Percentiles rank a stretch among this genome's conserved stretches.
Conservation (phyloP, 257 asterid genomes). For the Fraxinus excelsior region DNA sequence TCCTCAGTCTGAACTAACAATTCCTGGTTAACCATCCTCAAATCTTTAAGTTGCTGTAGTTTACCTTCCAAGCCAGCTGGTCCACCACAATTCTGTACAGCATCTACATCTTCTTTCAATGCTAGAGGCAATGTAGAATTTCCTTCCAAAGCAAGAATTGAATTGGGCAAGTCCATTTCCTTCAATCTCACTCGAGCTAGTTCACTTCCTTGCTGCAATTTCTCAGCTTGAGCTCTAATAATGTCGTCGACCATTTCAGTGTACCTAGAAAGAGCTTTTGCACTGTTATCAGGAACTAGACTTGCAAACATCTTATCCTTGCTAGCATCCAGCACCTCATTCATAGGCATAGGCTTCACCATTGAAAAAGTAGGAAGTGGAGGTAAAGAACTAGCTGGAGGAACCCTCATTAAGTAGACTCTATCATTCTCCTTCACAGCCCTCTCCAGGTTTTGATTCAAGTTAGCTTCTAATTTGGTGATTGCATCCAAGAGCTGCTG, state of each 20-base stretch:
- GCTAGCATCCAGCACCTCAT: conserved; percentile 89
- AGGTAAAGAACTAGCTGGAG: conserved; percentile 72
- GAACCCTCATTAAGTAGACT: conserved; percentile 95
- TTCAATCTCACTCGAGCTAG: conserved; percentile 91
- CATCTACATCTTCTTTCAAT: conserved; percentile 84
- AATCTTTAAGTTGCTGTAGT: conserved; percentile 86
- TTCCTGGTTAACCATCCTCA: conserved; percentile 92
- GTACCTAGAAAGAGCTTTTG: conserved; percentile 93
- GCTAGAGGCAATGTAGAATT: conserved; percentile 58
- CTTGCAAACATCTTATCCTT: conserved; percentile 85
- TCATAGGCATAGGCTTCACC: conserved; percentile 94
- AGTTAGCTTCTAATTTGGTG: conserved; percentile 66
- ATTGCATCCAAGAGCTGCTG: conserved; percentile 86
- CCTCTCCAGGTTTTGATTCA: conserved; percentile 76
- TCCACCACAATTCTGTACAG: conserved; percentile 95
- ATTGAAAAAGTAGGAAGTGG: conserved; percentile 88
- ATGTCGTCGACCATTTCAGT: conserved; percentile 95
- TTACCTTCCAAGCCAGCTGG: conserved; percentile 90
- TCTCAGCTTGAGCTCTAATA: conserved; percentile 94
- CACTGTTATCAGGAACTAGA: conserved; percentile 94
- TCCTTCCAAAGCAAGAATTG: conserved; percentile 91
- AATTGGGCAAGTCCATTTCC: conserved; percentile 97
- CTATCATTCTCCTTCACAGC: conserved; percentile 95
- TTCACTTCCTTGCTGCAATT: conserved; percentile 97
- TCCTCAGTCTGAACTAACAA: conserved; percentile 88